Evolutionary conservation across 208 protist species (phyloP).

Genomic region (Borovskyia barvae): DNA sequence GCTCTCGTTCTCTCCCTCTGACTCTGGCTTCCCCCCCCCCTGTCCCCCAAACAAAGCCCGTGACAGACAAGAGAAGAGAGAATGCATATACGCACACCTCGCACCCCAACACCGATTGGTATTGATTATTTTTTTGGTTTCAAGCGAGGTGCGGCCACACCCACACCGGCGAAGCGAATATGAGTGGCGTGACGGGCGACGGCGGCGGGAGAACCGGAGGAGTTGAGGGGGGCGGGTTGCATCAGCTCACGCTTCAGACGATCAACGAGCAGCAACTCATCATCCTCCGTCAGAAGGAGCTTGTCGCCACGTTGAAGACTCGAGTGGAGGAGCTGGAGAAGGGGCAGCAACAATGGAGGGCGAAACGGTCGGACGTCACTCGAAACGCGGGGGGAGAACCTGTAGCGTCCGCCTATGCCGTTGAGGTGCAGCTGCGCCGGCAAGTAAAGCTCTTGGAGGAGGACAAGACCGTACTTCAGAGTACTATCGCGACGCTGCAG

Average conservation of each 20-base stretch:
- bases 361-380: background rate
- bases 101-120: too few species aligned
- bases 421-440: constrained; percentile 8
- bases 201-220: background rate
- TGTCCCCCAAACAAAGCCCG: too few species aligned
- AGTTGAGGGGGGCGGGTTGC: background rate
- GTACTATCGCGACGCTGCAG: background rate
- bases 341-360: constrained; percentile 2
- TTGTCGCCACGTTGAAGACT: constrained; percentile 44
- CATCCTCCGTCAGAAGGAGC: constrained; percentile 58
- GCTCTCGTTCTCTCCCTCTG: too few species aligned
- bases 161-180: too few species aligned
- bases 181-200: too few species aligned
- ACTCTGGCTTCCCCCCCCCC: too few species aligned
- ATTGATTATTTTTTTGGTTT: too few species aligned
- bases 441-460: background rate
- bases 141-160: too few species aligned
- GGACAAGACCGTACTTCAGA: constrained; percentile 5
- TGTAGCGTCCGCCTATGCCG: background rate
- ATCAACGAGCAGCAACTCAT: constrained; percentile 73
- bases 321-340: constrained; percentile 32
- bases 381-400: background rate
- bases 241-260: constrained; percentile 49
- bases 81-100: too few species aligned
- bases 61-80: too few species aligned